Base-by-base conservation (phyloP, 2,329 filamentous ascomycete species). In the Magnaporthiopsis rhizophila region DNA sequence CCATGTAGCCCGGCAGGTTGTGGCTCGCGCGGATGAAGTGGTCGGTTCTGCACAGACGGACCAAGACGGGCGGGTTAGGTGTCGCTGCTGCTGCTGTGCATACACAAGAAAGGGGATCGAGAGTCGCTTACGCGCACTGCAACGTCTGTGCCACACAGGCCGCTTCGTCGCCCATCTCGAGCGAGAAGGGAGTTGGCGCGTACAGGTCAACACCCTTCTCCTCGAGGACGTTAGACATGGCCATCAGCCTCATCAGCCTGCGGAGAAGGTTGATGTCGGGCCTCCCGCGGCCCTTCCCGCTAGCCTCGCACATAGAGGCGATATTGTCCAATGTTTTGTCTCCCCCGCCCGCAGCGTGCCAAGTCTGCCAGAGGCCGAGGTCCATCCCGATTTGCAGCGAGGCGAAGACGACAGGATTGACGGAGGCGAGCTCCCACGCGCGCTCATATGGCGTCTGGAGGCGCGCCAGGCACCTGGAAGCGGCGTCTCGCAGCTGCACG, bases 401-500 rank as follows among this genome's bases (percentile, higher is more conserved):
- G 0, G 73, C 69, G 61, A 71, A 71, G 11, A 74, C 68, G 7
- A 72, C 69, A 5, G 74, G 71, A 15, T 69, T 66, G 36, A 74
- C 72, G n/a, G 71, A 71, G 58, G 68, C 69, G 65, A 74, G 71
- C 11, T 69, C 70, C 72, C 70, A 73, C 2, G 69, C 71, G 26
- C 72, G 71, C 62, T 75, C 74, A 64, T 72, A 73, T 1, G 73
- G 74, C 0, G 71, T 69, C 64, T 75, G 73, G 24, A 75, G 65
- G 13, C 72, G 65, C 0, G 73, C 69, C 11, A 74, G 70, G 12
- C 73, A 68, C 28, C 69, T 69, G 32, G 71, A 69, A 34, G 72
- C 72, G 13, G 72, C 73, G 13, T 66, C 66, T 24, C 66, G 67
- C 34, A 66, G 66, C 8, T 63, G 62, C 38, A 68, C 61, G 15